These are phyloP conservation scores for Aspergillus avenaceus DNA, from an alignment of 495 filamentous ascomycete species.

Conservation along the genomic window DNA sequence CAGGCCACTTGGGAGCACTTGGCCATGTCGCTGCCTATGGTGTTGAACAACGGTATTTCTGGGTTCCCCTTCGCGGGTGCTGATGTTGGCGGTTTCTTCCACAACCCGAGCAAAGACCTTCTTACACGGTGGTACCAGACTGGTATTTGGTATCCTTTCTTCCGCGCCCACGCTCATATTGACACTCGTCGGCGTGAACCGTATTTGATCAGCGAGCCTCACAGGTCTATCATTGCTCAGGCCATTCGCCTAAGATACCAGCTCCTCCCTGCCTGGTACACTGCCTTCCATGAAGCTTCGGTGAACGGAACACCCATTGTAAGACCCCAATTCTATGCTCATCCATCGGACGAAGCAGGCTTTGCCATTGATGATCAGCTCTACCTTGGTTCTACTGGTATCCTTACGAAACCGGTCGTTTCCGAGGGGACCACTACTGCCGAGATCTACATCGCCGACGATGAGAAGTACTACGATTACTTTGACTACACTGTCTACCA, in stretches of 20 bases:
- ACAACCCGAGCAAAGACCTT: conserved; percentile 88
- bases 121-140: conserved; percentile 94
- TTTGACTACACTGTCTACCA: conserved; percentile 74
- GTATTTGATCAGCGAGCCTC: conserved; percentile 80
- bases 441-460: conserved; percentile 81
- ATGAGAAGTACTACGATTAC: conserved; percentile 90
- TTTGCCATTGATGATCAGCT: conserved; percentile 91
- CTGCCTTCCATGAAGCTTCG: conserved; percentile 86
- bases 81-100: conserved; percentile 97
- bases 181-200: conserved; percentile 92
- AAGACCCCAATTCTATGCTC: conserved; percentile 84
- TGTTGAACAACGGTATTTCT: conserved; percentile 83
- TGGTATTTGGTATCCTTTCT: conserved; percentile 97
- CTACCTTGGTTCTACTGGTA: conserved; percentile 79
- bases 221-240: conserved; percentile 78
- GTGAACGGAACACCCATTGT: conserved; percentile 81
- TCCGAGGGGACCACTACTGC: conserved; percentile 66
- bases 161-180: conserved; percentile 97
- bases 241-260: conserved; percentile 86
- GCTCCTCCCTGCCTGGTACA: conserved; percentile 93
- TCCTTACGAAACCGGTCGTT: conserved; percentile 85
- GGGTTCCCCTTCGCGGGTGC: conserved; percentile 94
- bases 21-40: conserved; percentile 80
- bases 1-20: conserved; percentile 91
- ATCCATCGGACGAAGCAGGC: conserved; percentile 80